Evolutionary conservation across 306 rosid genomes (phyloP).

Genomic region (Cotoneaster glaucophyllus): DNA sequence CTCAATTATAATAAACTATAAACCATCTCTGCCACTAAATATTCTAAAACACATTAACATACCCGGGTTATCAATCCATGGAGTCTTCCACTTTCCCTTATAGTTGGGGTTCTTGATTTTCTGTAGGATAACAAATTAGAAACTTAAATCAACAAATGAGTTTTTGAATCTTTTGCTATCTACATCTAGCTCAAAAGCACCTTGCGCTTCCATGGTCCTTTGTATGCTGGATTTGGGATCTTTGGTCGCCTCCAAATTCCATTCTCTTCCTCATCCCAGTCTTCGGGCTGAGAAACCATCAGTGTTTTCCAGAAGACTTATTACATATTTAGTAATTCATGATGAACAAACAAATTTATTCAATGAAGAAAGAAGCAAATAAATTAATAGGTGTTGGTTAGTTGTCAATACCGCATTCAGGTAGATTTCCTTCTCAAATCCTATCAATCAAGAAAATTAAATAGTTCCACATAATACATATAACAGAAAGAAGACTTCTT

Average conservation of each 20-base stretch:
- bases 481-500: neutral
- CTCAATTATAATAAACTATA: neutral
- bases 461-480: neutral
- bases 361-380: neutral
- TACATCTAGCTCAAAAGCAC: conserved; percentile 30
- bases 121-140: conserved; percentile 39
- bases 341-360: conserved; percentile 1
- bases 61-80: conserved; percentile 91
- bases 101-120: conserved; percentile 88
- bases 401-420: neutral
- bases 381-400: neutral
- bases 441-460: neutral
- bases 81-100: conserved; percentile 87
- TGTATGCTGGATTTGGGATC: conserved; percentile 84
- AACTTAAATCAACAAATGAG: neutral
- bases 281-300: conserved; percentile 51
- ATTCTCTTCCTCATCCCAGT: conserved; percentile 85
- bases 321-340: neutral
- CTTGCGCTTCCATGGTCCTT: conserved; percentile 92
- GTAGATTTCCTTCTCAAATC: neutral
- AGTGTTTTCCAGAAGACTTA: neutral
- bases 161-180: conserved; percentile 9
- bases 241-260: conserved; percentile 77
- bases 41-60: conserved; percentile 7
- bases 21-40: neutral